phyloP scores from a whole-genome alignment of 345 rosid genomes.

The Melastoma malabathricum region DNA sequence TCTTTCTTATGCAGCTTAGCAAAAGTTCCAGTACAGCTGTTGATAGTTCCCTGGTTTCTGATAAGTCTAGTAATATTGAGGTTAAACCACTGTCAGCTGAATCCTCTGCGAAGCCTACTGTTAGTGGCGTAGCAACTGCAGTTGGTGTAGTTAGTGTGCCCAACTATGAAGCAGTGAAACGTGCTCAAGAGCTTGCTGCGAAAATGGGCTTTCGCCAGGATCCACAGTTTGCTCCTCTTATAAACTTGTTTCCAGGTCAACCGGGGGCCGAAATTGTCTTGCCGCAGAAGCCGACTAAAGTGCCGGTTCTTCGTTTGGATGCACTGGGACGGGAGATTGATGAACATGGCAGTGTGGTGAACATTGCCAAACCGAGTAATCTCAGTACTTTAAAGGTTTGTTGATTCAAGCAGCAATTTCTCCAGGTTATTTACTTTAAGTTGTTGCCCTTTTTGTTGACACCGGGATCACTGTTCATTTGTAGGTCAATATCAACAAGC shows the following conservation, averaged over 20 bases:
- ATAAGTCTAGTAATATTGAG: slow-evolving; percentile 4
- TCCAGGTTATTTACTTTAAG: not conserved
- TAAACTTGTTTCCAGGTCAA: slow-evolving; percentile 72
- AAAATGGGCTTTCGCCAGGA: slow-evolving; percentile 78
- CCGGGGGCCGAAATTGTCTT: slow-evolving; percentile 31
- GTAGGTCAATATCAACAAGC: slow-evolving; percentile 96
- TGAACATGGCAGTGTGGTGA: slow-evolving; percentile 86
- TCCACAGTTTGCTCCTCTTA: slow-evolving; percentile 53
- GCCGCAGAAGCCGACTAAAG: slow-evolving; percentile 73
- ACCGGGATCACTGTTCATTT: slow-evolving; percentile 3
- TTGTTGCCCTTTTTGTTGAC: slow-evolving; percentile 7
- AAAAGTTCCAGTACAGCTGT: slow-evolving; percentile 27
- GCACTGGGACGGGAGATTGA: slow-evolving; percentile 94
- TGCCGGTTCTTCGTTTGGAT: slow-evolving; percentile 84
- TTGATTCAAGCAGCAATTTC: not conserved
- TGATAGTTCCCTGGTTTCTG: slow-evolving; percentile 18
- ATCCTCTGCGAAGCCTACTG: slow-evolving; percentile 23
- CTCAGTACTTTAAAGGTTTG: slow-evolving; percentile 92
- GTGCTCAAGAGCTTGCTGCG: slow-evolving; percentile 84
- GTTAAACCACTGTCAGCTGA: slow-evolving; percentile 1
- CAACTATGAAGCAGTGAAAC: slow-evolving; percentile 66
- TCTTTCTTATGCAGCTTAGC: slow-evolving; percentile 35
- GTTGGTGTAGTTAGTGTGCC: slow-evolving; percentile 23
- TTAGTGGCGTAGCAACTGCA: slow-evolving; percentile 19
- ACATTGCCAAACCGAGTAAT: slow-evolving; percentile 69